A percentile compares a stretch with the other conserved stretches of the same genome.
Conservation (phyloP, 257 asterid genomes). For the Solanum corneliomulleri region DNA sequence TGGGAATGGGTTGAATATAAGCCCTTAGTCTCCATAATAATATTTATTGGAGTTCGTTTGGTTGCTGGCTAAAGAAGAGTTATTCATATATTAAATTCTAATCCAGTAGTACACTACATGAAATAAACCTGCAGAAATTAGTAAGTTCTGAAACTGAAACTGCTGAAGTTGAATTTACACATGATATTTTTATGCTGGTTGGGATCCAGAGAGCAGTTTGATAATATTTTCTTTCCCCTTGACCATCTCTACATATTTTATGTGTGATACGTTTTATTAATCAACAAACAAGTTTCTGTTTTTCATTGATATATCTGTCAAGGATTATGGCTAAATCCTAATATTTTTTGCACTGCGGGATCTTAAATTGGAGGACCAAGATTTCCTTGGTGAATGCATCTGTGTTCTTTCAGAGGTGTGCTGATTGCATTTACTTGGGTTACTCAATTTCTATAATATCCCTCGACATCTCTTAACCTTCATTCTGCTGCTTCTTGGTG, state of each 20-base stretch:
- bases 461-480: neutral
- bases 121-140: neutral
- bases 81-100: too few species aligned
- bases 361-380: neutral
- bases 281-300: neutral
- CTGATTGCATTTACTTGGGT: neutral
- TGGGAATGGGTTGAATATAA: neutral
- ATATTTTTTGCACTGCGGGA: neutral
- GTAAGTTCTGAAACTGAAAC: neutral
- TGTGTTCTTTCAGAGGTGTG: neutral
- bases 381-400: neutral
- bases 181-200: neutral
- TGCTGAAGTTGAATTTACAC: neutral
- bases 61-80: neutral
- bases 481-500: neutral
- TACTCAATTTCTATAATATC: neutral
- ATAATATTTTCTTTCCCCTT: neutral
- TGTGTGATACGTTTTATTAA: neutral
- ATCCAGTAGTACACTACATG: too few species aligned
- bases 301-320: neutral
- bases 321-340: neutral
- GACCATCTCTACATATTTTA: neutral
- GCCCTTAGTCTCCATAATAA: neutral
- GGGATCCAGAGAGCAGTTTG: neutral
- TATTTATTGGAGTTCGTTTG: neutral